phyloP scores from a whole-genome alignment of 179 eudicot species.

The Spinacia oleracea region DNA sequence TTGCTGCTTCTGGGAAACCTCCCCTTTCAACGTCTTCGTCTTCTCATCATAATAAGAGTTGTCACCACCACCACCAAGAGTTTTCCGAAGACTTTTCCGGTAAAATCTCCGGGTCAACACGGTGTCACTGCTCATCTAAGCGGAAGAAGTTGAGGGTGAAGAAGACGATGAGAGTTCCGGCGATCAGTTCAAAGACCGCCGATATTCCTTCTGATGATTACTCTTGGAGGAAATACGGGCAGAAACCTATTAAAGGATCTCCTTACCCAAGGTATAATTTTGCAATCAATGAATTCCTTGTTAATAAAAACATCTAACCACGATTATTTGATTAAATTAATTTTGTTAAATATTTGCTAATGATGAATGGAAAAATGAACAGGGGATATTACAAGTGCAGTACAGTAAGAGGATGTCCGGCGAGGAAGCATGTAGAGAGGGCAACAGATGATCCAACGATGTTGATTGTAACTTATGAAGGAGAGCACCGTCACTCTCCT shows the following conservation, averaged over 20 bases:
- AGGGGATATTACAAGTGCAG: slow-evolving; percentile 56
- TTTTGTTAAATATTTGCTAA: neutral
- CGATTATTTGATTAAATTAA: neutral
- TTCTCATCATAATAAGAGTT: slow-evolving; percentile 35
- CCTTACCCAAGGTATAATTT: slow-evolving; percentile 68
- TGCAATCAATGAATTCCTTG: too few relatives aligned
- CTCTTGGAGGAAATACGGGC: slow-evolving; percentile 79
- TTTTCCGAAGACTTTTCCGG: slow-evolving; percentile 38
- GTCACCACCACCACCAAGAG: slow-evolving; percentile 24
- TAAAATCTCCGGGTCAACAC: slow-evolving; percentile 30
- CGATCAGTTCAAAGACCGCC: slow-evolving; percentile 55
- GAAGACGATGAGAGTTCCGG: slow-evolving; percentile 58
- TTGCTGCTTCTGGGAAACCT: slow-evolving; percentile 45
- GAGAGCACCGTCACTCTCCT: slow-evolving; percentile 45
- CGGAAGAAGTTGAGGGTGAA: slow-evolving; percentile 58
- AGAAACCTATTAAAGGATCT: slow-evolving; percentile 74
- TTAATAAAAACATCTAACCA: too few relatives aligned
- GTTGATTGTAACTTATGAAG: slow-evolving; percentile 49
- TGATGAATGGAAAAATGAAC: slow-evolving; percentile 6
- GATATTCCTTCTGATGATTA: slow-evolving; percentile 71
- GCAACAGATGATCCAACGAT: slow-evolving; percentile 49
- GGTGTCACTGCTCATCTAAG: slow-evolving; percentile 54
- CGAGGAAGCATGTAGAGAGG: slow-evolving; percentile 56
- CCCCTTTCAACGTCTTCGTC: slow-evolving; percentile 39
- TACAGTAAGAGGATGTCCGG: slow-evolving; percentile 43